Percentiles rank a stretch among this genome's conserved stretches.
Conservation (phyloP, 495 filamentous ascomycete genomes). For the Aspergillus incahuasiensis region DNA sequence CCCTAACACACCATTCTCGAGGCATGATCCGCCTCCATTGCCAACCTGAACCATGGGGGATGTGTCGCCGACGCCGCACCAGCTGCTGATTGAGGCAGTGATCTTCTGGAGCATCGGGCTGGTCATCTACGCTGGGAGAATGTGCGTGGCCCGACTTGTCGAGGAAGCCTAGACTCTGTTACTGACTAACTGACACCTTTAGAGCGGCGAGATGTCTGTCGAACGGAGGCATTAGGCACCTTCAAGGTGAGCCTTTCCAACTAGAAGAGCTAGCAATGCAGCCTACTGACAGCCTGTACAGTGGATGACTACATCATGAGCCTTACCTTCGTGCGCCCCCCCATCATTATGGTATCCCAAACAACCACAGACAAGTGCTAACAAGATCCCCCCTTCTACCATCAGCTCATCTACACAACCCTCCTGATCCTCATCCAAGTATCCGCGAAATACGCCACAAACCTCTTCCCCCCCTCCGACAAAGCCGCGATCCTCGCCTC, state of each 20-base stretch:
- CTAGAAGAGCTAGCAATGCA: background rate
- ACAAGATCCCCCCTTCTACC: background rate
- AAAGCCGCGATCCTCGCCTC: slow-evolving; percentile 37
- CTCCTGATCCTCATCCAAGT: slow-evolving; percentile 55
- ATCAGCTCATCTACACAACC: slow-evolving; percentile 44
- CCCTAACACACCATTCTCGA: too few species aligned
- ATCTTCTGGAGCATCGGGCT: slow-evolving; percentile 34
- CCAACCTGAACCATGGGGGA: slow-evolving; percentile 25
- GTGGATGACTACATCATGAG: slow-evolving; percentile 57
- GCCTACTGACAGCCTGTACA: background rate
- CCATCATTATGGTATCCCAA: background rate
- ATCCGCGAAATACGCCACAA: slow-evolving; percentile 50
- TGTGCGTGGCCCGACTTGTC: slow-evolving; percentile 20
- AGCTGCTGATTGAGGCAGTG: slow-evolving; percentile 30
- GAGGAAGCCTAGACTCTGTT: slow-evolving; percentile 10
- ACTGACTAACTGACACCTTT: too few species aligned
- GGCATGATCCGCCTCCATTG: too few species aligned
- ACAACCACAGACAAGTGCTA: background rate
- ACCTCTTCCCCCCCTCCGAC: slow-evolving; percentile 53
- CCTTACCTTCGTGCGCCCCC: slow-evolving; percentile 44
- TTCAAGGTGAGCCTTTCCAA: slow-evolving; percentile 26
- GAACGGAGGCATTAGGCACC: slow-evolving; percentile 28
- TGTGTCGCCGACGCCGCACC: slow-evolving; percentile 29
- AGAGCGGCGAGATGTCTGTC: slow-evolving; percentile 30
- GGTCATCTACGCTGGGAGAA: slow-evolving; percentile 28